Percentiles rank a stretch among this genome's conserved stretches.
These are phyloP conservation scores for Ceratocystis variospora DNA, from an alignment of 2,329 filamentous ascomycete genomes.

Conservation along the genomic window DNA sequence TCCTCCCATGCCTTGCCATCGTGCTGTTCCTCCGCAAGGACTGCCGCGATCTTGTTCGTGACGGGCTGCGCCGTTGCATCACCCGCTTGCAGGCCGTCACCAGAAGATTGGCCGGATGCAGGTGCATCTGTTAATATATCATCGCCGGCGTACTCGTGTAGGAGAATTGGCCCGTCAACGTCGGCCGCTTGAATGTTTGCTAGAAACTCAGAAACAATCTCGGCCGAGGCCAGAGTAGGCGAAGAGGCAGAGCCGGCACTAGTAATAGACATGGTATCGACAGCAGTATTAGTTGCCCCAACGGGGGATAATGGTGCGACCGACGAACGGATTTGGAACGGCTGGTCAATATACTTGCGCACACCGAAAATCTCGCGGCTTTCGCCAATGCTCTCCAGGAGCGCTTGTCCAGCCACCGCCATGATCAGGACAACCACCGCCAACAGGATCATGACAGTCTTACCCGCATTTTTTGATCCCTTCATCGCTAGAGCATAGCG, in stretches of 20 bases:
- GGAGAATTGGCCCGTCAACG: conserved; percentile 11
- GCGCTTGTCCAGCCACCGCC: conserved; percentile 46
- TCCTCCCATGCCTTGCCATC: conserved; percentile 58
- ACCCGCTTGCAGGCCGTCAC: not conserved
- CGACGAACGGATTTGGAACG: conserved; percentile 13
- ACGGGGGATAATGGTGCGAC: conserved; percentile 14
- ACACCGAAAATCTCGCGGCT: conserved; percentile 37
- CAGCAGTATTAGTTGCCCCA: conserved; percentile 1
- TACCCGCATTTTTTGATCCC: conserved; percentile 38
- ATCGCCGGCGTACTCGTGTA: conserved; percentile 6
- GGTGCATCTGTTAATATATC: not conserved
- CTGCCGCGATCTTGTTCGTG: conserved; percentile 22
- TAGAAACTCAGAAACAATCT: conserved; percentile 12
- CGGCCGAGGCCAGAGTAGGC: conserved; percentile 1
- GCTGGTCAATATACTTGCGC: conserved; percentile 16
- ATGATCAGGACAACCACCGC: conserved; percentile 43
- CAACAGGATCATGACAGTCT: conserved; percentile 39
- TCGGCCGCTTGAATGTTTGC: conserved; percentile 11
- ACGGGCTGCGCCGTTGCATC: not conserved
- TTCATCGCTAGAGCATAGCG: conserved; percentile 58
- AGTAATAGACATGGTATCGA: not conserved
- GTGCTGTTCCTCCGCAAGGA: conserved; percentile 36
- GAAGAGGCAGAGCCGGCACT: not conserved
- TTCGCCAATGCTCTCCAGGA: conserved; percentile 50
- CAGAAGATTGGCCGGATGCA: not conserved